These are phyloP conservation scores for Xylaria grammica DNA, from an alignment of 495 filamentous ascomycete species.

Conservation along the genomic window DNA sequence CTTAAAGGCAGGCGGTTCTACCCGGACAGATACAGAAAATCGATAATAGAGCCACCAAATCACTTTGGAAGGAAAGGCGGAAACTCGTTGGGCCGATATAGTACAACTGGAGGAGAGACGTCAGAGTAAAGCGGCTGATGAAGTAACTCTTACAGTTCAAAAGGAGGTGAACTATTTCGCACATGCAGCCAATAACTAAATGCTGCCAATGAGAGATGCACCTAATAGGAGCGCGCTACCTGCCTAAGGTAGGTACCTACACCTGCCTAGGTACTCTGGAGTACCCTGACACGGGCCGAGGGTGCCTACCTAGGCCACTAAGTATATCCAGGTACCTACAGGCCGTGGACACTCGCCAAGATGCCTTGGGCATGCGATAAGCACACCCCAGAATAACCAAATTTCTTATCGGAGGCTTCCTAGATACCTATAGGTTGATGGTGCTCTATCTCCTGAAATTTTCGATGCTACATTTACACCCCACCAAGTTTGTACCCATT, in stretches of 20 bases:
- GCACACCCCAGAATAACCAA: neutral
- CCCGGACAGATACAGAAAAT: neutral
- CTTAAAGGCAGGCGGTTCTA: neutral
- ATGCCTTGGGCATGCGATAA: neutral
- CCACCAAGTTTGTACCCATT: conserved; percentile 8
- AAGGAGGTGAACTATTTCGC: conserved; percentile 20
- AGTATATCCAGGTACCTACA: too few relatives aligned
- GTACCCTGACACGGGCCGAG: neutral
- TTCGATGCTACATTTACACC: conserved; percentile 15
- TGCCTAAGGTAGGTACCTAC: neutral
- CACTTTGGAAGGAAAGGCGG: neutral
- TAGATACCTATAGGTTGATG: neutral
- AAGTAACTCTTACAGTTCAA: conserved; percentile 7
- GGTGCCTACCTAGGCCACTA: neutral
- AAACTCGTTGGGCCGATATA: conserved; percentile 2
- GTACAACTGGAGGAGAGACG: neutral
- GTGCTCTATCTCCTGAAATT: neutral
- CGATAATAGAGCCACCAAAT: neutral
- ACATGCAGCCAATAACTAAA: conserved; percentile 11
- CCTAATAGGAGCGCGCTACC: conserved; percentile 6
- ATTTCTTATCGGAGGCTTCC: conserved; percentile 11
- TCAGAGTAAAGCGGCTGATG: neutral
- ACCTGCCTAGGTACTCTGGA: too few relatives aligned
- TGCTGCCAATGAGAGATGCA: conserved; percentile 2
- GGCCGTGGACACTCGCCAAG: neutral